Evolutionary conservation across 1,139 yeast genomes (phyloP), one percentile per base, ranked within the genome.

Genomic region (Yamadazyma pseudoaaseri): DNA sequence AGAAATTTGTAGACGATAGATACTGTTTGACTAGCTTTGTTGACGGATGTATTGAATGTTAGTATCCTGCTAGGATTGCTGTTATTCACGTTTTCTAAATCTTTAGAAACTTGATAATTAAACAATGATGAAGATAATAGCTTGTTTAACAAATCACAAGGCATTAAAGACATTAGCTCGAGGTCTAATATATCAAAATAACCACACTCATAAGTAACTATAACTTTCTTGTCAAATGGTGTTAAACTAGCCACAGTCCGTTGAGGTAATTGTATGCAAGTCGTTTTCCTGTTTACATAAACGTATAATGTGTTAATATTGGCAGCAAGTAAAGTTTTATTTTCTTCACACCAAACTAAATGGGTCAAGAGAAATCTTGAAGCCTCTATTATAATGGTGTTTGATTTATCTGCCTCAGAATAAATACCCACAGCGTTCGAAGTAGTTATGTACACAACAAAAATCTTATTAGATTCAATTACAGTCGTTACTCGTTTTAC

Each of bases 121-220:
- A 55, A 47, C 13, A 63, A 41, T 16, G 45, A 41, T 23, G 45
- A 52, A 2, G 49, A 42, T 4, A 56, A 49, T 36, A 57, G 55
- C 16, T 47, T 35, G n/a, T 34, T 32, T 35, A 13, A 44, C 6
- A 7, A 4, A 10, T 20, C 26, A 12, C 27, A 27, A 5, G 33
- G 30, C 5, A 3, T 15, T 5, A 26, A 4, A 11, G 24, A 15
- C 9, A 27, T 20, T 7, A 29, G 35, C 1, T 44, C 34, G 16
- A 47, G 24, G 14, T 38, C 28, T 5, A 52, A 38, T 2, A 55
- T 39, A 11, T 54, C 54, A 22, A 63, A 54, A 6, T 47, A 42
- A 1, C 70, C 70, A 33, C 51, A 48, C 37, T 67, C 73, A 32
- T 45, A 58, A 6, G 51, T 43, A 14, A 56, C 12, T 2, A 52